Evolutionary conservation across 192 early-diverging fungal genomes (phyloP).

Genomic region (Coemansia sp.): DNA sequence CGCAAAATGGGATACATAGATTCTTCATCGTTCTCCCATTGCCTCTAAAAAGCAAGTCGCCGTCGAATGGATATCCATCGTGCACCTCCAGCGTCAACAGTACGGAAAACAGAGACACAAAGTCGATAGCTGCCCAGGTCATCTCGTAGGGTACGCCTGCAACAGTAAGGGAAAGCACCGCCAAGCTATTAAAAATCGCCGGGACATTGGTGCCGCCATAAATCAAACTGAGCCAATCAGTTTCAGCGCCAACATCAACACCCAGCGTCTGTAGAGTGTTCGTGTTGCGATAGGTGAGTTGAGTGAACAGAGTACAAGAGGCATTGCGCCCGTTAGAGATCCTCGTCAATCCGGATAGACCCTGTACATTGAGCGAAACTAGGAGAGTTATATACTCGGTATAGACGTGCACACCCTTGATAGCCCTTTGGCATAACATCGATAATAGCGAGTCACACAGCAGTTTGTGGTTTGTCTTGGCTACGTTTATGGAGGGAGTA

Average conservation of each 20-base stretch:
- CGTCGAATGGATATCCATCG: not conserved
- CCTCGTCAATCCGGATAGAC: not conserved
- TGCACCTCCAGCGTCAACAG: not conserved
- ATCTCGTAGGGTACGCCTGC: not conserved
- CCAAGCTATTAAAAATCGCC: not conserved
- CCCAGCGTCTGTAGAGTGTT: not conserved
- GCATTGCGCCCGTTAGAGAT: not conserved
- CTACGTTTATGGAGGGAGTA: not conserved
- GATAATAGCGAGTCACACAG: not conserved
- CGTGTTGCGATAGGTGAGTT: not conserved
- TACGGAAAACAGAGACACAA: not conserved
- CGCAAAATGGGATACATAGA: not conserved
- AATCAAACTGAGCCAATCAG: not conserved
- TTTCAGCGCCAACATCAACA: not conserved
- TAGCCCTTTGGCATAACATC: not conserved
- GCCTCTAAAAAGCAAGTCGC: not conserved
- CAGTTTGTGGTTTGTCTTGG: not conserved
- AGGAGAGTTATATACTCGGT: not conserved
- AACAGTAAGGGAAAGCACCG: not conserved
- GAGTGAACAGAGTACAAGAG: not conserved
- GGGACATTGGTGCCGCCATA: not conserved
- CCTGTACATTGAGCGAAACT: not conserved
- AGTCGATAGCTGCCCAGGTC: not conserved
- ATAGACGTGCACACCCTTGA: not conserved
- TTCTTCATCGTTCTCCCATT: not conserved